Evolutionary conservation across 371 early-diverging fungal species (phyloP).

Genomic region (Mucor sp.): DNA sequence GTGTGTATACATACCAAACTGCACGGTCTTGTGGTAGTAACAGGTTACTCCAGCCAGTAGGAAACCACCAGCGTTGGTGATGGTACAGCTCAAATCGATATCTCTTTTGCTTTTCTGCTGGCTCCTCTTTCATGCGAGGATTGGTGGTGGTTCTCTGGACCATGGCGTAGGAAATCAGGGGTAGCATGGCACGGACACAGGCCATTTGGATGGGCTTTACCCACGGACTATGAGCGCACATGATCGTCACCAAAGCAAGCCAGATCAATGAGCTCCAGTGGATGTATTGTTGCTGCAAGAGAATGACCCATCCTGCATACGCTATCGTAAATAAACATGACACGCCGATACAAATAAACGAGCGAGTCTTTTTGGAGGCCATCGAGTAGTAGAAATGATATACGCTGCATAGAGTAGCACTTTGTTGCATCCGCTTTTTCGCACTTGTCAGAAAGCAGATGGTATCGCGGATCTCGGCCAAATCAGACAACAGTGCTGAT

Average conservation of each 20-base stretch:
- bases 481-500: not conserved
- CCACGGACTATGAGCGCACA: conserved; percentile 10
- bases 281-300: conserved; percentile 1
- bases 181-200: not conserved
- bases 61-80: conserved; percentile 39
- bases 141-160: not conserved
- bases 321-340: not conserved
- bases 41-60: conserved; percentile 25
- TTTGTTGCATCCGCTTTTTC: conserved; percentile 2
- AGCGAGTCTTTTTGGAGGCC: not conserved
- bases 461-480: conserved; percentile 1
- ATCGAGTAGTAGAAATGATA: conserved; percentile 1
- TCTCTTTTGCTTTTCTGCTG: not conserved
- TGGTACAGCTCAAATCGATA: conserved; percentile 31
- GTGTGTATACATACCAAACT: conserved; percentile 20
- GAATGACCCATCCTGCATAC: conserved; percentile 7
- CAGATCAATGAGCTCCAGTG: not conserved
- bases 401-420: conserved; percentile 5
- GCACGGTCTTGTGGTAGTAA: conserved; percentile 30
- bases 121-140: not conserved
- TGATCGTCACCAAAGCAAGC: not conserved
- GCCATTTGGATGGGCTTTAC: not conserved
- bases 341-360: not conserved
- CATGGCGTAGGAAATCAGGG: not conserved
- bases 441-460: not conserved